These are phyloP conservation scores for Spinacia oleracea DNA, from an alignment of 179 eudicot species.

Conservation along the genomic window DNA sequence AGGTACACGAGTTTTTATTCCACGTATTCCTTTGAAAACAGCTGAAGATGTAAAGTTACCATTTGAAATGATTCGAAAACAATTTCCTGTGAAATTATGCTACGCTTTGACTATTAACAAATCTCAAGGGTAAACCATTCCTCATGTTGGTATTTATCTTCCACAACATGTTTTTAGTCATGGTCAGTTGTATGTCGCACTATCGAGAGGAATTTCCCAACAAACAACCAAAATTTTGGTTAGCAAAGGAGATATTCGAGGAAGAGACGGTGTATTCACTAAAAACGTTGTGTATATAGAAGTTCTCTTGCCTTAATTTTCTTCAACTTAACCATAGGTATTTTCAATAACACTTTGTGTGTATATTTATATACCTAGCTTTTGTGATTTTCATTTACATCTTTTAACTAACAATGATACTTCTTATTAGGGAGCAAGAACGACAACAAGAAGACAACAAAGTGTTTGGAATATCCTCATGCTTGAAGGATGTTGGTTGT, in stretches of 20 bases:
- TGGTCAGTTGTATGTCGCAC: neutral
- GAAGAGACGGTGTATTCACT: neutral
- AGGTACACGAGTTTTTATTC: neutral
- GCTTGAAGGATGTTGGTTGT: too few relatives aligned
- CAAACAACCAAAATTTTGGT: neutral
- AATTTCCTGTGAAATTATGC: neutral
- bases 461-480: too few relatives aligned
- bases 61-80: neutral
- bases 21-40: slow-evolving; percentile 4
- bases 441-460: too few relatives aligned
- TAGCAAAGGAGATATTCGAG: neutral
- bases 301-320: neutral
- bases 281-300: neutral
- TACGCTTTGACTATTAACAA: neutral
- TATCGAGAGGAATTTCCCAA: neutral
- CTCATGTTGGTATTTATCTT: neutral
- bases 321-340: too few relatives aligned
- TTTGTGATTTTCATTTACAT: too few relatives aligned
- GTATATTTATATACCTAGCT: too few relatives aligned
- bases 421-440: too few relatives aligned
- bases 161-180: neutral
- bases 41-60: neutral
- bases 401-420: too few relatives aligned
- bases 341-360: too few relatives aligned
- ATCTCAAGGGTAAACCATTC: neutral